Conservation (phyloP, 2,329 filamentous ascomycete genomes). For the Ophiostoma triangulosporum region DNA sequence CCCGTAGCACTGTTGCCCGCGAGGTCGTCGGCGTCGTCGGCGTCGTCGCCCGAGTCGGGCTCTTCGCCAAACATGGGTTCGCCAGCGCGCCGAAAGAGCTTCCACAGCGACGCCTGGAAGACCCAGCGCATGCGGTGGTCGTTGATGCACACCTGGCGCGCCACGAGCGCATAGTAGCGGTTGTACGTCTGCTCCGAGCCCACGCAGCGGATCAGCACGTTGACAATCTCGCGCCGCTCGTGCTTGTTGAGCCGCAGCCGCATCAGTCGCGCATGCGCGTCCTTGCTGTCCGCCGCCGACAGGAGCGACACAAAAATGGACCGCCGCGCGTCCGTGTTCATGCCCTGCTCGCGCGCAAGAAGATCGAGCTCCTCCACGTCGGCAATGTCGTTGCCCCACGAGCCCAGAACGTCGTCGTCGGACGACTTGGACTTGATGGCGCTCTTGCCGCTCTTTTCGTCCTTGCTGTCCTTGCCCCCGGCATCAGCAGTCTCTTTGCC, state of each 20-base stretch:
- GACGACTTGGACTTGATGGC: constrained; percentile 14
- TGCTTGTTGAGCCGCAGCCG: constrained; percentile 77
- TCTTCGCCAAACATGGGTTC: constrained; percentile 59
- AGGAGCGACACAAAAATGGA: constrained; percentile 91
- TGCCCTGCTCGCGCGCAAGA: constrained; percentile 67
- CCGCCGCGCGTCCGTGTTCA: constrained; percentile 74
- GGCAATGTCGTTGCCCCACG: constrained; percentile 39
- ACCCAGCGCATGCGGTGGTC: constrained; percentile 67
- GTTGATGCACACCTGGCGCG: constrained; percentile 54
- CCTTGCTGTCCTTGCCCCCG: neutral
- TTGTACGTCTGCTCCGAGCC: constrained; percentile 78
- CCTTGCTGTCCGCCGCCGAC: constrained; percentile 69
- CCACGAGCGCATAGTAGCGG: constrained; percentile 82
- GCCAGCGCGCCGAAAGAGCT: constrained; percentile 72
- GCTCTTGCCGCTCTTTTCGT: constrained; percentile 3
- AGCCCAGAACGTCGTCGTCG: constrained; percentile 18
- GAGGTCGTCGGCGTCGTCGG: constrained; percentile 27
- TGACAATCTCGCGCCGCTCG: constrained; percentile 75
- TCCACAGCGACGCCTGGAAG: constrained; percentile 80
- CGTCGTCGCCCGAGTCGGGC: constrained; percentile 43
- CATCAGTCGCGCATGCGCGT: constrained; percentile 65
- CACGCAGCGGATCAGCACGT: constrained; percentile 76
- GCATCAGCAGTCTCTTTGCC: constrained; percentile 10
- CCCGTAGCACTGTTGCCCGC: neutral
- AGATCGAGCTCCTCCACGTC: constrained; percentile 44